Evolutionary conservation across 441 rosid species (phyloP), one percentile per base, ranked within the genome.

Genomic region (Jatropha multifida): DNA sequence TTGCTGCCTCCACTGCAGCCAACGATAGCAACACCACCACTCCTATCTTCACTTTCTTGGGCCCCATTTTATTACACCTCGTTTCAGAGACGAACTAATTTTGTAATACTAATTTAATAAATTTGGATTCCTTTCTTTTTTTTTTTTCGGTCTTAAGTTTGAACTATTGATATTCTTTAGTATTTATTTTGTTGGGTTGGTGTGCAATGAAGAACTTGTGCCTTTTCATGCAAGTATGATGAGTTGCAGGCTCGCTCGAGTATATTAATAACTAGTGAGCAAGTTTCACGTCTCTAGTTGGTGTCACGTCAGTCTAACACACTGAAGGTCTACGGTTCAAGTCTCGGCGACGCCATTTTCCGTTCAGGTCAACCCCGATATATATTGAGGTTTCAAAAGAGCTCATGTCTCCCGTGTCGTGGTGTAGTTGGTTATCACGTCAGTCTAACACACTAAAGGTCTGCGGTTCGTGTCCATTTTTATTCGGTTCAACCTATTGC

Each of bases 391-490:
- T 23, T 23, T 23, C 23, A 23, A 23, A 23, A 23, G 23, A 23
- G 23, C 23, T 23, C 23, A 23, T 23, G 23, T 23, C 0, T 23
- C 23, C 23, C 23, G 89, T 83, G 77, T 90, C 88, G 88, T 93
- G 98, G 92, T 89, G 94, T 87, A 87, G 94, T 90, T 88, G 91
- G 91, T 88, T 93, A 87, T 89, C 94, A 89, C 96, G 89, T 89
- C 92, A 90, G 89, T 92, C 88, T 89, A 90, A 90, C 97, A 87
- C 93, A 86, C 86, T 87, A 90, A 88, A 90, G 95, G 92, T 88
- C 92, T 89, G 88, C 90, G 86, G 90, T 89, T 88, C 87, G 84
- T 87, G 74, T 76, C 86, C 88, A 23, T 23, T 23, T 23, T 23
- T 23, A 23, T 23, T 23, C 23, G 23, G 23, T 0, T 23, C 23